Evolutionary conservation across 805 yeast genomes (phyloP), one percentile per base, ranked within the genome.

Genomic region (Clavispora phyllophila): DNA sequence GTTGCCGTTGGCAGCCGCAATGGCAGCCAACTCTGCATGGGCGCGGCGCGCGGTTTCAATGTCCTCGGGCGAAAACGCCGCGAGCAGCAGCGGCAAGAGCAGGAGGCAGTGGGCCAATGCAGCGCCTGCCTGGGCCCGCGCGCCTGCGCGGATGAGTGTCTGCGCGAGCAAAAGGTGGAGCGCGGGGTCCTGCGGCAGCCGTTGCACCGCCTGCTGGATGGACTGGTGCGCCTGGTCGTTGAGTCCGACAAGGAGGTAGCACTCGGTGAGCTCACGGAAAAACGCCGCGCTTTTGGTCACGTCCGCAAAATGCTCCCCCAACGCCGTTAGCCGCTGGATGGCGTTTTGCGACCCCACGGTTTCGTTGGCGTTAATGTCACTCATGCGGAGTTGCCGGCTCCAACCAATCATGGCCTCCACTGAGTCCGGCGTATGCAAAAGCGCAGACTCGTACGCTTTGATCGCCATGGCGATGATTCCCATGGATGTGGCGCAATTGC

Each of bases 21-120:
- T 62, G 4, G 75, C 73, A 0, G 82, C 83, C 37, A 80, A 60
- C 50, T 78, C 81, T 4, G 77, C 71, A 58, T 78, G 82, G 3
- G 75, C 73, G 13, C 72, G 65, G 41, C 81, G 63, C 0, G 78
- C 74, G 1, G 75, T 64, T 41, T 73, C 75, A n/a, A 74, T 56
- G 36, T 72, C 76, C 4, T 56, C 55, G 2, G 53, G 32, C 6
- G 58, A 44, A 39, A 65, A 53, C 35, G 62, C 55, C 37, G 48
- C 53, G 8, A 65, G 50, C 28, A 39, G 32, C 15, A 54, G 46
- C 3, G 76, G 75, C 36, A 74, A 55, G 31, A 70, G 58, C 17
- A 66, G 60, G 24, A 78, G 57, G 32, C 78, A 64, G 36, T 69
- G 71, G 17, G 68, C 68, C 39, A 79, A 64, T 3, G 78, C 63